Evolutionary conservation across 2,329 filamentous ascomycete species (phyloP).

Genomic region (Hypoxylon sp.): DNA sequence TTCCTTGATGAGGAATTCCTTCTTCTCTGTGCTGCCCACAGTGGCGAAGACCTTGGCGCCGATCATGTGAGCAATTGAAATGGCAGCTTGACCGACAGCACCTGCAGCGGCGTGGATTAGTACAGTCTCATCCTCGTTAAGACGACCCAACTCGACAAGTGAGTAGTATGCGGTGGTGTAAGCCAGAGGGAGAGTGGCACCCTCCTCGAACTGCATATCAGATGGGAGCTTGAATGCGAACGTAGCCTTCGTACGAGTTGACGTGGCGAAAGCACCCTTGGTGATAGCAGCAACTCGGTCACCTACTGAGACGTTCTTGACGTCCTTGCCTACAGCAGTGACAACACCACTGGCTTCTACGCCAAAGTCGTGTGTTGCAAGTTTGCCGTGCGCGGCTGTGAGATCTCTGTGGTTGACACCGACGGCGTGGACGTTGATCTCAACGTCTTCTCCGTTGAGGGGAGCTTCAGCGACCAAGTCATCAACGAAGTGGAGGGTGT

Average conservation of each 20-base stretch:
- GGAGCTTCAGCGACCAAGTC: conserved; percentile 46
- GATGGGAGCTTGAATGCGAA: conserved; percentile 50
- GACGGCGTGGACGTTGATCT: conserved; percentile 49
- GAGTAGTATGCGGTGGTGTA: conserved; percentile 50
- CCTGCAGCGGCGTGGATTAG: conserved; percentile 51
- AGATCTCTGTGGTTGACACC: conserved; percentile 51
- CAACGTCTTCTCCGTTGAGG: conserved; percentile 54
- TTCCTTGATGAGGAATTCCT: conserved; percentile 50
- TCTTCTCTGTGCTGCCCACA: conserved; percentile 48
- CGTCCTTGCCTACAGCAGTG: conserved; percentile 45
- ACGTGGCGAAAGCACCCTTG: conserved; percentile 53
- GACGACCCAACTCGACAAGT: conserved; percentile 47
- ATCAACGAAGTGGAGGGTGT: conserved; percentile 50
- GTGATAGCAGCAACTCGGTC: conserved; percentile 56
- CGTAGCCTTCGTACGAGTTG: conserved; percentile 46
- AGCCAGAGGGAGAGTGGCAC: conserved; percentile 48
- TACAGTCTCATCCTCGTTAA: conserved; percentile 48
- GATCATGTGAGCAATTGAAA: conserved; percentile 49
- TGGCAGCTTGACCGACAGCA: conserved; percentile 51
- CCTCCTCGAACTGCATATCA: conserved; percentile 49
- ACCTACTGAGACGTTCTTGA: conserved; percentile 47
- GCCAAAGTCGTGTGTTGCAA: conserved; percentile 46
- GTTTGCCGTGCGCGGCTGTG: conserved; percentile 49
- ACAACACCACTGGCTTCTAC: conserved; percentile 50
- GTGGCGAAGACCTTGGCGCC: conserved; percentile 50